Conservation (phyloP, 2,329 filamentous ascomycete species). For the Alternaria sp. region DNA sequence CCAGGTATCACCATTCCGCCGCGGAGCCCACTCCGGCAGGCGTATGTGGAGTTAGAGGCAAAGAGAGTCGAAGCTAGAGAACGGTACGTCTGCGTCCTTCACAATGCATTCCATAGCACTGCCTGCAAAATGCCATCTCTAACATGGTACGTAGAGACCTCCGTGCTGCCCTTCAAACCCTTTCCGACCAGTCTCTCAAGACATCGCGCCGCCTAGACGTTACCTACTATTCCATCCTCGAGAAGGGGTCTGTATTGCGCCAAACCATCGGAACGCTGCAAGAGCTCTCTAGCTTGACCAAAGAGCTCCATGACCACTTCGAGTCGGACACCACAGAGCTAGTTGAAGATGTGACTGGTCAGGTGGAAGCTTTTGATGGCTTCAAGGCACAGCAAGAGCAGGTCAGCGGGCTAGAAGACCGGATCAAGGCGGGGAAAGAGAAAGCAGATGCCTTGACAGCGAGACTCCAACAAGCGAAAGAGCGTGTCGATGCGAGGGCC, state of each 20-base stretch:
- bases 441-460: slow-evolving; percentile 67
- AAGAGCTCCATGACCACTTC: slow-evolving; percentile 67
- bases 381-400: slow-evolving; percentile 72
- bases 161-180: slow-evolving; percentile 51
- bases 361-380: slow-evolving; percentile 67
- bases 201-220: slow-evolving; percentile 74
- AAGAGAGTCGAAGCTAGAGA: slow-evolving; percentile 48
- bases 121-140: slow-evolving; percentile 13
- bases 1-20: slow-evolving; percentile 27
- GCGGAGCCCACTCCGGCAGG: slow-evolving; percentile 46
- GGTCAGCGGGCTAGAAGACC: slow-evolving; percentile 68
- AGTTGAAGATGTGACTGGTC: slow-evolving; percentile 66
- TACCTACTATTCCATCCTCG: slow-evolving; percentile 76
- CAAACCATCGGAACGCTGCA: slow-evolving; percentile 70
- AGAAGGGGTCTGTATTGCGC: slow-evolving; percentile 71
- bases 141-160: slow-evolving; percentile 49
- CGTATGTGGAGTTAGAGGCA: slow-evolving; percentile 53
- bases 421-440: slow-evolving; percentile 68
- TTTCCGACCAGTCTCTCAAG: slow-evolving; percentile 68
- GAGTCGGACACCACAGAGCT: slow-evolving; percentile 66
- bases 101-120: background rate
- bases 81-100: slow-evolving; percentile 40
- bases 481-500: slow-evolving; percentile 73
- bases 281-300: slow-evolving; percentile 70
- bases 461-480: slow-evolving; percentile 70